A percentile compares a stretch with the other conserved stretches of the same genome.
Conservation (phyloP, 768 basidiomycete genomes). For the Phallus indusiatus region DNA sequence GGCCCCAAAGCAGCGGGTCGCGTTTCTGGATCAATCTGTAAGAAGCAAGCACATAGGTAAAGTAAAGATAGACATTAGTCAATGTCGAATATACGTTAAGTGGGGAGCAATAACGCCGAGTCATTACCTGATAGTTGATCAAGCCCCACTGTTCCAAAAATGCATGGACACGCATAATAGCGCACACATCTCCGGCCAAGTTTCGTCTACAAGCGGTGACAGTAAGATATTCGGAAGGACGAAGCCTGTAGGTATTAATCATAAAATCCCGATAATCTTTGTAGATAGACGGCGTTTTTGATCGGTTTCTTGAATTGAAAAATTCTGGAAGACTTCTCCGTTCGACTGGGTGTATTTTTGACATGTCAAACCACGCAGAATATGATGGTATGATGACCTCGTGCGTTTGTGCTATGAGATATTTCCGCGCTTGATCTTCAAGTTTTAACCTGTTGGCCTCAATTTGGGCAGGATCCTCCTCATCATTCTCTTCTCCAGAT, state of each 20-base stretch:
- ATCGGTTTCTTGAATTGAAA: conserved; percentile 91
- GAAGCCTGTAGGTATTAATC: conserved; percentile 94
- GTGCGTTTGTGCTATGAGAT: conserved; percentile 95
- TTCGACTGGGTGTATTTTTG: conserved; percentile 87
- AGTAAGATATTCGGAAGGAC: conserved; percentile 92
- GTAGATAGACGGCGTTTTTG: conserved; percentile 94
- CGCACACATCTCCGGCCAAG: conserved; percentile 95
- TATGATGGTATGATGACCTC: conserved; percentile 96
- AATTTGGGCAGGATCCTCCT: conserved; percentile 75
- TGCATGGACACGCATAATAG: conserved; percentile 97
- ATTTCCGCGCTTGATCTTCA: conserved; percentile 84
- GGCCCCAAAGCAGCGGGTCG: conserved; percentile 90
- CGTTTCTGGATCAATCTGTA: conserved; percentile 92
- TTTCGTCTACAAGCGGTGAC: conserved; percentile 95
- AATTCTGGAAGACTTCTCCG: conserved; percentile 91
- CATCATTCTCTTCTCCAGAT: conserved; percentile 73
- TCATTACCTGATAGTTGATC: conserved; percentile 90
- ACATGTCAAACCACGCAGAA: conserved; percentile 96
- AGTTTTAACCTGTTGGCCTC: conserved; percentile 71
- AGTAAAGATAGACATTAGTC: neutral
- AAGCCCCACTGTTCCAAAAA: conserved; percentile 99
- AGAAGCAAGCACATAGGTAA: conserved; percentile 9
- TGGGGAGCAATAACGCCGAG: neutral
- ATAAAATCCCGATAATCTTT: conserved; percentile 99
- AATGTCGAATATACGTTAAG: neutral